These are phyloP conservation scores for Sporothrix globosa DNA, from an alignment of 2,329 filamentous ascomycete species.

Conservation along the genomic window DNA sequence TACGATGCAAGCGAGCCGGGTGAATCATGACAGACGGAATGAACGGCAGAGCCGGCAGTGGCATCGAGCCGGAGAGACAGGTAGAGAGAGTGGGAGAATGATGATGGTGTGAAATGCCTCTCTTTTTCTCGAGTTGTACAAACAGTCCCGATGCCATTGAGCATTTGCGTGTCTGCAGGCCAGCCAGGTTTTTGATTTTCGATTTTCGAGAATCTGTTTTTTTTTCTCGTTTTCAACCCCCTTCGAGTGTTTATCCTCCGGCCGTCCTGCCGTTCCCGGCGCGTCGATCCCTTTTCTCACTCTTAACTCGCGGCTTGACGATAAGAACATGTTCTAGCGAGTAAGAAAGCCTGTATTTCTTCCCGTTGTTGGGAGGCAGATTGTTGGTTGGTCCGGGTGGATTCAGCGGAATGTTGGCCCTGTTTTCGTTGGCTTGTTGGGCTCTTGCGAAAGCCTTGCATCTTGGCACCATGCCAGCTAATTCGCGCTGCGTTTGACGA, in stretches of 20 bases:
- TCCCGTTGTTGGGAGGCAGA: not conserved
- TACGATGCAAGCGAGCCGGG: constrained; percentile 1
- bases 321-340: not conserved
- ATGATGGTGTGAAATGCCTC: not conserved
- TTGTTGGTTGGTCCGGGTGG: not conserved
- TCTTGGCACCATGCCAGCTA: constrained; percentile 13
- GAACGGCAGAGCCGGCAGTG: constrained; percentile 2
- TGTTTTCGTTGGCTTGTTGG: not conserved
- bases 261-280: not conserved
- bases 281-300: not conserved
- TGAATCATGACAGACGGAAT: constrained; percentile 1
- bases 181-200: not conserved
- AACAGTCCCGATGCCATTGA: not conserved
- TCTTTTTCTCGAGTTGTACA: constrained; percentile 21
- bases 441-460: constrained; percentile 22
- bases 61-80: not conserved
- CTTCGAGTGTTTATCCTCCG: not conserved
- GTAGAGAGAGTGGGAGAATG: not conserved
- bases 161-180: not conserved
- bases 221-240: not conserved
- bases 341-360: constrained; percentile 17
- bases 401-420: not conserved
- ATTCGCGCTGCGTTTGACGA: not conserved
- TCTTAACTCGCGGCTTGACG: not conserved
- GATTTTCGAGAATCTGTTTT: not conserved